Percentiles rank a stretch among this genome's conserved stretches.
phyloP scores from a whole-genome alignment of 2,329 filamentous ascomycete genomes.

The Chaetomiaceae sp. region DNA sequence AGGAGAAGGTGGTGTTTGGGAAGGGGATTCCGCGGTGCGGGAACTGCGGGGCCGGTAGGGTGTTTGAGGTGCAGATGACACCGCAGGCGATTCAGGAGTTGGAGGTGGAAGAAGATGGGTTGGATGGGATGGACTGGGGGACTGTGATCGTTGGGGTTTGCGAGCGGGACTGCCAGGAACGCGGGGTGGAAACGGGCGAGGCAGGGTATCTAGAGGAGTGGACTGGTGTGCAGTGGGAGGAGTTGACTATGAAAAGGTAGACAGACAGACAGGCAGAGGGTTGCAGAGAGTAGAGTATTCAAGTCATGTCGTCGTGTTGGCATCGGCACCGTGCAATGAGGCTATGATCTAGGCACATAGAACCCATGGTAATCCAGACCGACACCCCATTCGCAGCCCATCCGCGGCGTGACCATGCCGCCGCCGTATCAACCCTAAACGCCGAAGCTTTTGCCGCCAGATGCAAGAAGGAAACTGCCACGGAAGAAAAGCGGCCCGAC shows the following conservation, averaged over 20 bases:
- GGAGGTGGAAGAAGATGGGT: constrained; percentile 67
- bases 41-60: constrained; percentile 68
- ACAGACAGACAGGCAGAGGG: not conserved
- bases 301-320: constrained; percentile 21
- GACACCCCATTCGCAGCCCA: constrained; percentile 19
- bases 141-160: constrained; percentile 87
- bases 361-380: constrained; percentile 17
- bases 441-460: constrained; percentile 30
- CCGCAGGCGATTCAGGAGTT: constrained; percentile 87
- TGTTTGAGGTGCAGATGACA: constrained; percentile 89
- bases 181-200: constrained; percentile 54
- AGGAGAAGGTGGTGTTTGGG: constrained; percentile 20
- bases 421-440: constrained; percentile 27
- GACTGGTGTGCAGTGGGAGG: constrained; percentile 98
- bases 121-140: constrained; percentile 97
- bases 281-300: not conserved
- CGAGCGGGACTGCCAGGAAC: constrained; percentile 67
- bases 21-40: constrained; percentile 67
- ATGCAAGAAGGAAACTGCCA: constrained; percentile 27
- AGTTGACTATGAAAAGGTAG: constrained; percentile 46
- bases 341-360: constrained; percentile 23
- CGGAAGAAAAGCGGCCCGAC: constrained; percentile 10
- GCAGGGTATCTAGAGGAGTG: constrained; percentile 88
- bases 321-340: constrained; percentile 20
- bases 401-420: constrained; percentile 20